Conservation (phyloP, 805 yeast genomes). For the Myxozyma kluyveri region DNA sequence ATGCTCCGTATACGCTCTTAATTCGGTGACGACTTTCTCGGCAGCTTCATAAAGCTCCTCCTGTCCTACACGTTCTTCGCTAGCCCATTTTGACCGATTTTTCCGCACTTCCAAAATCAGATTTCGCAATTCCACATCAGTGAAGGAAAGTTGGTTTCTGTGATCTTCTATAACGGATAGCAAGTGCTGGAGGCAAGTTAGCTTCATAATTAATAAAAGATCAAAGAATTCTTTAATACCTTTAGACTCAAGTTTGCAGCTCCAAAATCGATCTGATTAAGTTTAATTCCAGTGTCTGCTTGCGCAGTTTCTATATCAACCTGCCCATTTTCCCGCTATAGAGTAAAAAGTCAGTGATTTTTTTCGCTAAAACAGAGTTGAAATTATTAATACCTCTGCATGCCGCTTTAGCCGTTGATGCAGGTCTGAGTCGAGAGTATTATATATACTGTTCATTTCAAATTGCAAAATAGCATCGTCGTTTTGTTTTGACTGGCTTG, state of each 20-base stretch:
- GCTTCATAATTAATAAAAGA: neutral
- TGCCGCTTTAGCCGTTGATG: neutral
- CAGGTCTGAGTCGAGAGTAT: conserved; percentile 20
- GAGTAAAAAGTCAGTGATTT: neutral
- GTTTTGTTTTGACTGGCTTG: conserved; percentile 9
- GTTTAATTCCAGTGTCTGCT: conserved; percentile 1
- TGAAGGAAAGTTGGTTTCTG: conserved; percentile 66
- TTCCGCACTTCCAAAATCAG: conserved; percentile 89
- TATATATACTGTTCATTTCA: conserved; percentile 16
- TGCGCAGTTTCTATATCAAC: neutral
- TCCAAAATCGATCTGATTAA: conserved; percentile 45
- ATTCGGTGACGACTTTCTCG: conserved; percentile 86
- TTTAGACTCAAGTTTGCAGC: conserved; percentile 76
- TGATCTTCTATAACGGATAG: conserved; percentile 73
- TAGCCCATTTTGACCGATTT: conserved; percentile 86
- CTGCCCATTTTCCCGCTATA: neutral
- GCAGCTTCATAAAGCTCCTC: conserved; percentile 97
- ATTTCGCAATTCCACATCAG: conserved; percentile 79
- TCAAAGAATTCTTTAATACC: neutral
- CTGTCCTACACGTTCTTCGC: conserved; percentile 91
- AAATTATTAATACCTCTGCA: neutral
- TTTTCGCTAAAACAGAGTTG: neutral
- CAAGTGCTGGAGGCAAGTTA: conserved; percentile 47
- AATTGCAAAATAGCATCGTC: conserved; percentile 9
- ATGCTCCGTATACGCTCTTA: conserved; percentile 91